A percentile compares a stretch with the other conserved stretches of the same genome.
Conservation (phyloP, 2,329 filamentous ascomycete species). For the Aureobasidium zeae region DNA sequence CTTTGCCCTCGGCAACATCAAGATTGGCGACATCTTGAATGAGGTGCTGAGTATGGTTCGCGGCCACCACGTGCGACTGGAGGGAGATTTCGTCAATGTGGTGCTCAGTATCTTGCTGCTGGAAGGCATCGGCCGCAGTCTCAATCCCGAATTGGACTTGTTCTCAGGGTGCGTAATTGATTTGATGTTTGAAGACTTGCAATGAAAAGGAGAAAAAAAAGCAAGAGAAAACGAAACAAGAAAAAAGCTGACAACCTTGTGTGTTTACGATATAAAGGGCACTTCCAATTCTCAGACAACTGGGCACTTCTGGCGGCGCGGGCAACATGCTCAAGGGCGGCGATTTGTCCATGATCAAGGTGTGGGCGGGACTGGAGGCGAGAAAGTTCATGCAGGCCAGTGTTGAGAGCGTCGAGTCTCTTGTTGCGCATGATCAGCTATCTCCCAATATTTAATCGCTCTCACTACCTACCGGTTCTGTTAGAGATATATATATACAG, state of each 20-base stretch:
- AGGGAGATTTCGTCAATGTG: conserved; percentile 97
- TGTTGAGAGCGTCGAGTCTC: conserved; percentile 78
- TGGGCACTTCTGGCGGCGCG: conserved; percentile 68
- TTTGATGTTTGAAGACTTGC: background rate
- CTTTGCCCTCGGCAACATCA: conserved; percentile 84
- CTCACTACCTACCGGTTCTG: no score
- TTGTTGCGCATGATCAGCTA: conserved; percentile 82
- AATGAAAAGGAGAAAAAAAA: no score
- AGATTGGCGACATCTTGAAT: conserved; percentile 90
- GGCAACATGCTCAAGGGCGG: conserved; percentile 37
- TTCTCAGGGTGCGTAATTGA: conserved; percentile 53
- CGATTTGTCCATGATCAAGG: conserved; percentile 62
- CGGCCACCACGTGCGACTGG: conserved; percentile 80
- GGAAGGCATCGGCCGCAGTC: conserved; percentile 81
- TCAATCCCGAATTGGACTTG: conserved; percentile 81
- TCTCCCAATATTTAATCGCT: conserved; percentile 69
- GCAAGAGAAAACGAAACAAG: no score
- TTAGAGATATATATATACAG: no score
- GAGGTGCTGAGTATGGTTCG: conserved; percentile 88
- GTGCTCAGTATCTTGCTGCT: conserved; percentile 89
- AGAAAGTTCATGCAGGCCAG: conserved; percentile 83
- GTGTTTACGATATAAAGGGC: conserved; percentile 49
- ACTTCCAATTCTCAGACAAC: conserved; percentile 78
- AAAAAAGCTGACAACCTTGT: conserved; percentile 17
- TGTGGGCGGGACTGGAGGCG: conserved; percentile 87